A percentile compares a stretch with the other conserved stretches of the same genome.
Evolutionary conservation across 352 stramenopile species (phyloP).

Genomic region (Globisporangium splendens): DNA sequence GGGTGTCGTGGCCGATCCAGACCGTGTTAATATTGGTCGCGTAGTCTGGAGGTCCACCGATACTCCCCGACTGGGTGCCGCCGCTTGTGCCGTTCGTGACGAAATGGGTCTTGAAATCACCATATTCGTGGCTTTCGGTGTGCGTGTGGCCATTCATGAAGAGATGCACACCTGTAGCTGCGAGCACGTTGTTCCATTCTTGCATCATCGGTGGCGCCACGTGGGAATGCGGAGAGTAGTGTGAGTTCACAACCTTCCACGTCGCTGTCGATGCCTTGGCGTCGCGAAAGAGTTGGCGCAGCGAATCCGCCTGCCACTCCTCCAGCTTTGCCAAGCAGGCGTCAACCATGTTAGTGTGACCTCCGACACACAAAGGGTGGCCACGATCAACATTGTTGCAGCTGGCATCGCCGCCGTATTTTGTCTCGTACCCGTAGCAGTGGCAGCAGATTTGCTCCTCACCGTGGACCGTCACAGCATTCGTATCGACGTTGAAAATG

Average conservation of each 20-base stretch:
- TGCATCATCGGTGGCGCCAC: constrained; percentile 66
- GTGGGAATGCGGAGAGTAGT: constrained; percentile 75
- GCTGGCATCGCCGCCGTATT: constrained; percentile 34
- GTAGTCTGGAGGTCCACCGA: constrained; percentile 44
- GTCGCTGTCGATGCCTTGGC: constrained; percentile 49
- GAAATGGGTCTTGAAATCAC: constrained; percentile 67
- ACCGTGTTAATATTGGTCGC: constrained; percentile 40
- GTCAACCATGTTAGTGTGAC: constrained; percentile 52
- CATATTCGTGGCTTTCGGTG: constrained; percentile 68
- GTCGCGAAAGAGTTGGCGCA: constrained; percentile 52
- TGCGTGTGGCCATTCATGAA: constrained; percentile 79
- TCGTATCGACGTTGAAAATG: constrained; percentile 71
- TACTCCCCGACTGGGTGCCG: constrained; percentile 72
- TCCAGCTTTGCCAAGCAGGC: constrained; percentile 55
- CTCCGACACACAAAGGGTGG: constrained; percentile 45
- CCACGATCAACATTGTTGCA: constrained; percentile 50
- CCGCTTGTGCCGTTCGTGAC: constrained; percentile 68
- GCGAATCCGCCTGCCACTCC: constrained; percentile 52
- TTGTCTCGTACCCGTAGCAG: constrained; percentile 67
- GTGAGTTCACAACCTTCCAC: constrained; percentile 73
- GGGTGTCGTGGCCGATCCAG: constrained; percentile 50
- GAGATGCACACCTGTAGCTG: constrained; percentile 42
- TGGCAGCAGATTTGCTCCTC: constrained; percentile 73
- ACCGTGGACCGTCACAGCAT: constrained; percentile 54
- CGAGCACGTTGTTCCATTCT: constrained; percentile 54